These are phyloP conservation scores for Geotrichum europaeum DNA, from an alignment of 1,139 yeast genomes.

Conservation along the genomic window DNA sequence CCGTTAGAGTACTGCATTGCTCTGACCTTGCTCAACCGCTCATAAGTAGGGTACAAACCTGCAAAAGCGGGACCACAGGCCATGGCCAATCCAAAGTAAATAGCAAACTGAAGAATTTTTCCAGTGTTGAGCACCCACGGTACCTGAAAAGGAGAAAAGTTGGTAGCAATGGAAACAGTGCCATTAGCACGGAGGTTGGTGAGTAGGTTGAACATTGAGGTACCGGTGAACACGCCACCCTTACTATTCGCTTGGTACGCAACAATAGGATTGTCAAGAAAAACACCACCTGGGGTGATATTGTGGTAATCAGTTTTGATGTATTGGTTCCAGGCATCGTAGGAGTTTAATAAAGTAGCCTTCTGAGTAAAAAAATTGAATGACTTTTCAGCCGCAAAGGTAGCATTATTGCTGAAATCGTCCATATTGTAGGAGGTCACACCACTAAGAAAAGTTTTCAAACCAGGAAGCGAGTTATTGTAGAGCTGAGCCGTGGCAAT, in stretches of 20 bases:
- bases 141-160: constrained; percentile 34
- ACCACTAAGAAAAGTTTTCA: constrained; percentile 20
- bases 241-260: constrained; percentile 27
- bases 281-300: constrained; percentile 34
- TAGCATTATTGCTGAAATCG: constrained; percentile 4
- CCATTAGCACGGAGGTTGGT: constrained; percentile 32
- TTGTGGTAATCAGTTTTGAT: constrained; percentile 24
- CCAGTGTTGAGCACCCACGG: constrained; percentile 33
- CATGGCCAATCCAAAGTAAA: constrained; percentile 35
- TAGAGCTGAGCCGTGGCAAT: constrained; percentile 21
- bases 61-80: constrained; percentile 36
- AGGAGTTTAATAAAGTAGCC: constrained; percentile 20
- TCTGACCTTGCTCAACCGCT: constrained; percentile 33
- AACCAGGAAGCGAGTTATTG: constrained; percentile 18
- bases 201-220: constrained; percentile 28
- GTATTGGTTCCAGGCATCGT: constrained; percentile 21
- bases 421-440: constrained; percentile 19
- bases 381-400: constrained; percentile 15
- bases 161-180: constrained; percentile 26
- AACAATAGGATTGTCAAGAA: constrained; percentile 25
- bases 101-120: constrained; percentile 33
- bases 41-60: constrained; percentile 35
- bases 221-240: constrained; percentile 24
- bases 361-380: constrained; percentile 15
- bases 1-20: constrained; percentile 39